Evolutionary conservation across 805 yeast genomes (phyloP), one percentile per base, ranked within the genome.

Genomic region (Candida loeiensis): DNA sequence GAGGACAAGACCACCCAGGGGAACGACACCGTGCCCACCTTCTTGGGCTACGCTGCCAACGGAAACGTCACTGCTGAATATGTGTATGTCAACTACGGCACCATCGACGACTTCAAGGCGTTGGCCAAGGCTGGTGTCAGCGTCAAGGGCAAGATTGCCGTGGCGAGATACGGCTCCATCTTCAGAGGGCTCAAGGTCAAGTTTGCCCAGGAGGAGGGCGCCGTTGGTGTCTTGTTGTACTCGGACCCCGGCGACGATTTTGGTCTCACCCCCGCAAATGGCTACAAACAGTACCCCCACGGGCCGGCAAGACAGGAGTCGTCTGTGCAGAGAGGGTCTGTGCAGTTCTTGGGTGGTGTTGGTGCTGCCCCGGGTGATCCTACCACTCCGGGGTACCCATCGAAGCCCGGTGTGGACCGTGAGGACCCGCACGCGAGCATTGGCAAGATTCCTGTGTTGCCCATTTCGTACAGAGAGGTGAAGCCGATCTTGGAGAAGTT

Each of bases 311-410:
- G 87, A 50, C 80, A 77, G 46, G 77, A 79, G 26, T 63, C 73
- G 38, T 67, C 80, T 6, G 75, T 83, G 19, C 80, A 80, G 50
- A 68, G 85, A 53, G 83, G 80, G 2, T 72, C 85, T 6, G 80
- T 76, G 1, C 77, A 71, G 44, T 78, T 66, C 45, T 66, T 79
- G 41, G 73, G 79, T 3, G 76, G 75, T n/a, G 47, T 52, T 4
- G 70, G 69, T 6, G 53, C 64, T 22, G 69, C 70, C 37, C 87
- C 89, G 0, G 90, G 90, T 9, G 91, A 83, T 54, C 90, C 90
- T 25, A 79, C 89, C 0, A 81, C 89, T 2, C 86, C 87, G 6
- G 87, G 86, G 3, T 77, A 76, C 63, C 73, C 86, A 2, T 76
- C 85, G 16, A 74, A 73, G 21, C 63, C 64, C 4, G 69, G 62